Evolutionary conservation across 352 stramenopile genomes (phyloP).

Genomic region (Halophytophthora batemanensis): DNA sequence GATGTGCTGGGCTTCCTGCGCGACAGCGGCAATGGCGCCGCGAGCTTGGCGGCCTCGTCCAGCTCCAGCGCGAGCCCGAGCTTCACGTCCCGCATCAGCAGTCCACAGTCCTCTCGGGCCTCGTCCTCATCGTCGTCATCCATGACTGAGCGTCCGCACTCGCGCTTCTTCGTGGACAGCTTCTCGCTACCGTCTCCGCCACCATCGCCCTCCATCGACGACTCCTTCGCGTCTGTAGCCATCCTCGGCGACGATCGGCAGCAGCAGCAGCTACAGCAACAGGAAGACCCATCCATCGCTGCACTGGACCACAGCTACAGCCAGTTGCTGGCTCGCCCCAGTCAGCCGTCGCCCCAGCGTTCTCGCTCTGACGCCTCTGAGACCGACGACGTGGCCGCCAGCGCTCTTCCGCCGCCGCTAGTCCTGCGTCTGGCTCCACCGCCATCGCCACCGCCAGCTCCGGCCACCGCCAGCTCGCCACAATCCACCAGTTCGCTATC

Average conservation of each 20-base stretch:
- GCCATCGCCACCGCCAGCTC: conserved; percentile 11
- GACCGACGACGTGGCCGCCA: conserved; percentile 21
- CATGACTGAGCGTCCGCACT: conserved; percentile 18
- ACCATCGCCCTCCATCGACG: conserved; percentile 18
- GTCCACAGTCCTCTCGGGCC: conserved; percentile 12
- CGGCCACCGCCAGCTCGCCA: conserved; percentile 2
- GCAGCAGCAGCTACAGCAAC: conserved; percentile 22
- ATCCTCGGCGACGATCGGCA: conserved; percentile 25
- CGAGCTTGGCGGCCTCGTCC: too few relatives aligned
- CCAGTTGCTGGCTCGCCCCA: conserved; percentile 11
- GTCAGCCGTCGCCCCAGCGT: neutral
- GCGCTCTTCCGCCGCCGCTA: conserved; percentile 12
- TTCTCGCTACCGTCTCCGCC: conserved; percentile 18
- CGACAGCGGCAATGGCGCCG: too few relatives aligned
- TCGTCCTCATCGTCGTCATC: conserved; percentile 14
- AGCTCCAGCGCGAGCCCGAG: too few relatives aligned
- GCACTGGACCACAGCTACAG: conserved; percentile 26
- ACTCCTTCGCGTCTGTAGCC: conserved; percentile 30
- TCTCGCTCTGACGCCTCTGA: conserved; percentile 29
- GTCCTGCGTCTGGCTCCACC: conserved; percentile 11
- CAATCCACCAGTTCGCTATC: conserved; percentile 9
- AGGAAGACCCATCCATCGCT: conserved; percentile 10
- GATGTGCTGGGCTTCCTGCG: too few relatives aligned
- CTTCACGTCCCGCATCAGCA: conserved; percentile 6
- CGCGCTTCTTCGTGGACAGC: conserved; percentile 34